Evolutionary conservation across 164 flowering plant genomes (phyloP).

Genomic region (Vitis vinifera): DNA sequence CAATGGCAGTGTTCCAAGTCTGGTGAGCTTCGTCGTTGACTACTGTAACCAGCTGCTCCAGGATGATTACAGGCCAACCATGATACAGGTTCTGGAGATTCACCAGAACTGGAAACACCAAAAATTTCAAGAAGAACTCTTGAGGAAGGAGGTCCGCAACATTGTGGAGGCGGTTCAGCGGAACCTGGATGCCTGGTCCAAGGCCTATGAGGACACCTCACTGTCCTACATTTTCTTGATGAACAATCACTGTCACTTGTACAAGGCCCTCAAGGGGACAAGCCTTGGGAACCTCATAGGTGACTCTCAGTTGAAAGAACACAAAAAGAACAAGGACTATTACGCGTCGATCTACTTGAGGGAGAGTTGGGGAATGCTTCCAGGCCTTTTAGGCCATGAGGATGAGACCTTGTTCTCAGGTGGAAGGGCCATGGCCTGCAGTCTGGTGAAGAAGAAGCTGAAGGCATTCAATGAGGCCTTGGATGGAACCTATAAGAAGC

Average conservation of each 20-base stretch:
- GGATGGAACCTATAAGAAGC: constrained; percentile 42
- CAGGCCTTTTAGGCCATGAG: constrained; percentile 23
- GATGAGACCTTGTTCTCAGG: constrained; percentile 14
- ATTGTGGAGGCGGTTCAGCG: constrained; percentile 38
- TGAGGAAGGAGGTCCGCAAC: constrained; percentile 24
- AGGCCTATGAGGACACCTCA: constrained; percentile 27
- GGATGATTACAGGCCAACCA: constrained; percentile 35
- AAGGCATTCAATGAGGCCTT: constrained; percentile 44
- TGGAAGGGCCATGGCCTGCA: constrained; percentile 11
- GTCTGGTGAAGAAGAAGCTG: constrained; percentile 31
- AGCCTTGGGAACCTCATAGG: constrained; percentile 51
- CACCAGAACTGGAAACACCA: constrained; percentile 47
- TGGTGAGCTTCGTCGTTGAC: constrained; percentile 52
- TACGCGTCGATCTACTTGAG: constrained; percentile 34
- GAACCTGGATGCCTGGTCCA: constrained; percentile 58
- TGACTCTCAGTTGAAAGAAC: constrained; percentile 38
- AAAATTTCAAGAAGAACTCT: constrained; percentile 25
- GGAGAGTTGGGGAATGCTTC: constrained; percentile 57
- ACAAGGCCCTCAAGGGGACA: constrained; percentile 33
- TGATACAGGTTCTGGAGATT: constrained; percentile 44
- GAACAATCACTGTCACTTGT: constrained; percentile 51
- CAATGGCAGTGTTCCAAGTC: constrained; percentile 52
- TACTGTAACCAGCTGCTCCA: constrained; percentile 50
- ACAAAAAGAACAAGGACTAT: constrained; percentile 41
- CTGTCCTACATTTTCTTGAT: constrained; percentile 54